These are phyloP conservation scores for Cyberlindnera misumaiensis DNA, from an alignment of 805 yeast genomes.

Conservation along the genomic window DNA sequence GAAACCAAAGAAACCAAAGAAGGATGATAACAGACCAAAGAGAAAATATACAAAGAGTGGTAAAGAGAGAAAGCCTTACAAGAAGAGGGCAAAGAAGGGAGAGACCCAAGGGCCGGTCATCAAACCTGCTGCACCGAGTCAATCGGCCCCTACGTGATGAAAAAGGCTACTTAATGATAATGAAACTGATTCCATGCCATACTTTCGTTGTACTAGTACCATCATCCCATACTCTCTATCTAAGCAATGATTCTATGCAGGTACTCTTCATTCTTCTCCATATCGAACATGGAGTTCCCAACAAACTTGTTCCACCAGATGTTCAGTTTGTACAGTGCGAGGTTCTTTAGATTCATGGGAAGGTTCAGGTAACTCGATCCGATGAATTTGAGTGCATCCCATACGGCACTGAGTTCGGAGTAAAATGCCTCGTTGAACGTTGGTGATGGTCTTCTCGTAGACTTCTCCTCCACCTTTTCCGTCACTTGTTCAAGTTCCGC, in stretches of 20 bases:
- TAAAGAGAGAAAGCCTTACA: conserved; percentile 28
- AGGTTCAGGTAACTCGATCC: conserved; percentile 58
- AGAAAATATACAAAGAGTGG: conserved; percentile 26
- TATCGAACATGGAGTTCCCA: conserved; percentile 39
- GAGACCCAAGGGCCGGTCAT: conserved; percentile 12
- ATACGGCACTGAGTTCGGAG: conserved; percentile 44
- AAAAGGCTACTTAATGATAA: no score
- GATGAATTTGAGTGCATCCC: conserved; percentile 59
- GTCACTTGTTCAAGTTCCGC: background rate
- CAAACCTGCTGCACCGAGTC: conserved; percentile 9
- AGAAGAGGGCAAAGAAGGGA: conserved; percentile 24
- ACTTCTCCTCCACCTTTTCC: background rate
- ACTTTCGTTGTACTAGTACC: no score
- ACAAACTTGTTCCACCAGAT: conserved; percentile 69
- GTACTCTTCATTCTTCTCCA: conserved; percentile 16
- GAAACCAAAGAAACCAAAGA: conserved; percentile 7
- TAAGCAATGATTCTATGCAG: conserved; percentile 15
- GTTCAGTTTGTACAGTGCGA: conserved; percentile 41
- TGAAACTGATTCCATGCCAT: background rate
- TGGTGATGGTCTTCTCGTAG: no score
- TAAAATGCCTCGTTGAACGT: conserved; percentile 35
- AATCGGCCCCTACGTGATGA: no score
- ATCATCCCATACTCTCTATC: background rate
- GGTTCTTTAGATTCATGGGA: conserved; percentile 54
- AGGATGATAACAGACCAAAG: conserved; percentile 19